Evolutionary conservation across 306 rosid genomes (phyloP), one percentile per base, ranked within the genome.

Genomic region (Vachellia pachyceras): DNA sequence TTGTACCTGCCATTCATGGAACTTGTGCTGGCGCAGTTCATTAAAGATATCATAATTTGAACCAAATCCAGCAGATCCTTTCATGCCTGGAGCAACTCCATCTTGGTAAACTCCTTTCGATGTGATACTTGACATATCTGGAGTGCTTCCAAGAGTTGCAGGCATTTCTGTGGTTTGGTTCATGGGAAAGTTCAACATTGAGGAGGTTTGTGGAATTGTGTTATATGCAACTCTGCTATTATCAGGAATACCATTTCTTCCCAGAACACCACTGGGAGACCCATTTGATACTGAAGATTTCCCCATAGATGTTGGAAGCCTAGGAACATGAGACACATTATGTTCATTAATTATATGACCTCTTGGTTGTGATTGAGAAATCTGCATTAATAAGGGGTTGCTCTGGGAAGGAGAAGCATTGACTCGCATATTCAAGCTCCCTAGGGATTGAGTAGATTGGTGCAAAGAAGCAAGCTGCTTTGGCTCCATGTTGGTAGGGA

Each of bases 401-500:
- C 86, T 88, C 77, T 90, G 97, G 42, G 89, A 72, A 36, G 92
- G 84, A 52, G 91, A 84, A 80, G 87, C 55, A 79, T 87, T 87
- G 79, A 86, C 90, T 82, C 91, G 97, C 90, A 90, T 82, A 68
- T 88, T 92, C 90, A 88, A 70, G 85, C 71, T 58, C 82, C 97
- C 95, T 25, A 90, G 87, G 72, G 97, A 79, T 74, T 88, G 97
- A 45, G 91, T 70, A 54, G 98, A 89, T 71, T 92, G 98, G 83
- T 95, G 98, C 85, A 95, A 85, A 89, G 80, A 90, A 78, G 92
- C 90, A 10, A 95, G 94, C 81, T 92, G 97, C 85, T 90, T 95
- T 15, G 98, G 95, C 87, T 91, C 99, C 97, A 93, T 90, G 69
- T 83, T 89, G 39, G 99, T 95, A 12, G 98, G 97, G 77, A 96